Base-by-base conservation (phyloP, 495 filamentous ascomycete genomes). In the Jackrogersella minutella region DNA sequence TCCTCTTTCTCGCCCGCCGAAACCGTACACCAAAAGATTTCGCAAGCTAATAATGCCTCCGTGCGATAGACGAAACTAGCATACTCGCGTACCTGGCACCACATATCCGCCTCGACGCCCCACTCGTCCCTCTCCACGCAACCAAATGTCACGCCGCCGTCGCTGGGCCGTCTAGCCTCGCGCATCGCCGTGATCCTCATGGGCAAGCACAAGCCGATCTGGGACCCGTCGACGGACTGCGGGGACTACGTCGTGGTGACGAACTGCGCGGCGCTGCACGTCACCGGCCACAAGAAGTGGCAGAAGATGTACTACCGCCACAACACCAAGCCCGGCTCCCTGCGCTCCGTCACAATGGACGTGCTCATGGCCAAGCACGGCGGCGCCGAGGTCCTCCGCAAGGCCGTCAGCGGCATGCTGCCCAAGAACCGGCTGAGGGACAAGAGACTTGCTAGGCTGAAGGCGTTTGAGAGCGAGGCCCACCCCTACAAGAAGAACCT, bases 201-300 rank as follows among this genome's bases (percentile, higher is more conserved):
- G 95, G 95, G 95, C 78, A 99, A 99, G 84, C 89, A 98, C 85
- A 99, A 99, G 79, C 95, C 95, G 11, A 98, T 97, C 80, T 99
- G 88, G 80, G 91, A 98, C 77, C 96, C 92, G 16, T 87, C 89
- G 61, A 97, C 95, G 56, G 95, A 99, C 84, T 98, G 96, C 85
- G 95, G 95, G 59, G 95, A 99, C 87, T 99, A 99, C 77, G 94
- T 99, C 4, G 95, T 99, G 0, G 94, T 93, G 5, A 90, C 90
- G 28, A 88, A 91, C 71, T 99, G 95, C 83, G 85, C 89, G 52
- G 88, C 92, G 60, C 84, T 99, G 34, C 88, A 90, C 79, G 90
- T 87, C 16, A 97, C 96, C 30, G 95, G 95, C 67, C 91, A 90
- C 79, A 99, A 99, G 83, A 88, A 87, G 69, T 86, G 85, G 74